phyloP scores from a whole-genome alignment of 371 early-diverging fungal species.

The Rhizomucor pusillus region DNA sequence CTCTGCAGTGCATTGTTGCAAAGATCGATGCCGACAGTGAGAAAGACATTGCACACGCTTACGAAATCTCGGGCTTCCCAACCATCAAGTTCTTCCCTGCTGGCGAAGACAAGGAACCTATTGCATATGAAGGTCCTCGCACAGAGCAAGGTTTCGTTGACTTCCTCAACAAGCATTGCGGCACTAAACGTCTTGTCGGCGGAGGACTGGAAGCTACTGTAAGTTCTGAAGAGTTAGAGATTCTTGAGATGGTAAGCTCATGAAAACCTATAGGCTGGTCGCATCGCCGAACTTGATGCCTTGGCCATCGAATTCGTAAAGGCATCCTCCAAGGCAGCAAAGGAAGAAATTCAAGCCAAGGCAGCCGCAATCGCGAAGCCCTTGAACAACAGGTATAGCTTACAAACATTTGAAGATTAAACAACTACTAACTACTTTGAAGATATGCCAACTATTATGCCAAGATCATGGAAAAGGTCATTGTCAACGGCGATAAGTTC shows the following conservation, averaged over 20 bases:
- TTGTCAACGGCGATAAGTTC: slow-evolving; percentile 55
- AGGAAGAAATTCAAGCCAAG: slow-evolving; percentile 34
- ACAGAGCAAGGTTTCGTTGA: slow-evolving; percentile 79
- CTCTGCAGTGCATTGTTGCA: slow-evolving; percentile 70
- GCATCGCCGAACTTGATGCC: slow-evolving; percentile 65
- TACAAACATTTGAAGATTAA: not conserved
- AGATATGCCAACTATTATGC: slow-evolving; percentile 68
- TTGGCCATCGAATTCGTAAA: slow-evolving; percentile 61
- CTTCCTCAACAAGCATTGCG: slow-evolving; percentile 87
- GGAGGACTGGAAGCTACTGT: slow-evolving; percentile 66
- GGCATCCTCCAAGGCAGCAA: slow-evolving; percentile 39
- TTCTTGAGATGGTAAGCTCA: not conserved
- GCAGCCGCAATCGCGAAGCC: slow-evolving; percentile 31
- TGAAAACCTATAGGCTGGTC: slow-evolving; percentile 58
- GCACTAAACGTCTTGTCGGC: slow-evolving; percentile 77
- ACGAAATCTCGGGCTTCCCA: slow-evolving; percentile 79
- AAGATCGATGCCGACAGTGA: slow-evolving; percentile 84
- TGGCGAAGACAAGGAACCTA: slow-evolving; percentile 62
- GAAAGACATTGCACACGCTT: slow-evolving; percentile 49
- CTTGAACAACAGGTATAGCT: slow-evolving; percentile 20
- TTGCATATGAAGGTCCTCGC: slow-evolving; percentile 78
- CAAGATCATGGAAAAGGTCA: slow-evolving; percentile 73
- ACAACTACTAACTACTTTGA: not conserved
- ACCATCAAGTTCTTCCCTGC: slow-evolving; percentile 87
- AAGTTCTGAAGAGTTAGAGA: slow-evolving; percentile 6